A percentile compares a stretch with the other conserved stretches of the same genome.
Conservation (phyloP, 495 filamentous ascomycete genomes). For the Entonaema liquescens region DNA sequence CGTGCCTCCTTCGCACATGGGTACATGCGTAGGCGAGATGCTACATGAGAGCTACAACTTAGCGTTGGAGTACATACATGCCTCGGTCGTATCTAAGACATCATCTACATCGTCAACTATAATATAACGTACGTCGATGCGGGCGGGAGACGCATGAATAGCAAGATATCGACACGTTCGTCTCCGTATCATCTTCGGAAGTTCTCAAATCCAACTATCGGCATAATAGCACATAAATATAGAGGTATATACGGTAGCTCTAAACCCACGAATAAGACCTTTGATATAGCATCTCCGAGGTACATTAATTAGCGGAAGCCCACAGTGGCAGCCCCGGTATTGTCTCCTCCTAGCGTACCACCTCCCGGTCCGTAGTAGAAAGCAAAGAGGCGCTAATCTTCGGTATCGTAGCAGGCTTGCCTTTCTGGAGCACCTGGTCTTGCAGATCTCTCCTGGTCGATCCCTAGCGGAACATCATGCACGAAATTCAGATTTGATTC, state of each 20-base stretch:
- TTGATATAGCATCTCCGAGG: not conserved
- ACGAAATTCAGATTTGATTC: conserved; percentile 38
- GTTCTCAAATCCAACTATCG: not conserved
- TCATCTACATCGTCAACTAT: conserved; percentile 3
- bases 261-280: not conserved
- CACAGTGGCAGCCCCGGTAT: conserved; percentile 5
- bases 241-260: not conserved
- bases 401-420: conserved; percentile 24
- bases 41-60: conserved; percentile 13
- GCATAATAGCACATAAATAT: not conserved
- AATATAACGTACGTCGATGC: conserved; percentile 1
- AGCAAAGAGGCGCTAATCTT: conserved; percentile 11
- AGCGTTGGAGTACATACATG: conserved; percentile 5
- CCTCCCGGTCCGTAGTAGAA: not conserved
- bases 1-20: conserved; percentile 22
- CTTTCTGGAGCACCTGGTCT: conserved; percentile 8
- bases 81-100: conserved; percentile 10
- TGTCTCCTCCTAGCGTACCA: conserved; percentile 21
- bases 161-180: conserved; percentile 1
- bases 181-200: not conserved
- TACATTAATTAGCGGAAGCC: not conserved
- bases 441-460: conserved; percentile 27
- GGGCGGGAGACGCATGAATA: not conserved
- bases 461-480: conserved; percentile 34
- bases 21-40: conserved; percentile 14